A percentile compares a stretch with the other conserved stretches of the same genome.
phyloP scores from a whole-genome alignment of 2,329 filamentous ascomycete species.

The Talaromyces rugulosus region DNA sequence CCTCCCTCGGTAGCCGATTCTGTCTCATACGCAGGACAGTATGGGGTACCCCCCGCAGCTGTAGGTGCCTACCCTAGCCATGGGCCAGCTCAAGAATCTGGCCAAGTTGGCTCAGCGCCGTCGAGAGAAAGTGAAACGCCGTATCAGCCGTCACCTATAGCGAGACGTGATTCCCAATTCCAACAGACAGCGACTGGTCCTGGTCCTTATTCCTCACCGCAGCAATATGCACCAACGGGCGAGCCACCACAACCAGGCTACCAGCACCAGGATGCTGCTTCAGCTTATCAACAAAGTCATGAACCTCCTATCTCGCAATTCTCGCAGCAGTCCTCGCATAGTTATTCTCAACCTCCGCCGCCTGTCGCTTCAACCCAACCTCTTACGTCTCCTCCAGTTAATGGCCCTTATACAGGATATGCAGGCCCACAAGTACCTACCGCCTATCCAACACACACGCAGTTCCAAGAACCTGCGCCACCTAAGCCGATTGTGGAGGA shows the following conservation, averaged over 20 bases:
- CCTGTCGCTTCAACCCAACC: not conserved
- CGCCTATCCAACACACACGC: constrained; percentile 14
- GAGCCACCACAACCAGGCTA: constrained; percentile 9
- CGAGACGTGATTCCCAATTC: constrained; percentile 13
- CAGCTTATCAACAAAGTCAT: constrained; percentile 2
- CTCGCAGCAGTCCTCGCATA: constrained; percentile 17
- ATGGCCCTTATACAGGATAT: constrained; percentile 15
- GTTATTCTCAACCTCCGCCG: constrained; percentile 16
- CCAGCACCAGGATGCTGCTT: constrained; percentile 10
- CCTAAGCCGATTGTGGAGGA: constrained; percentile 25
- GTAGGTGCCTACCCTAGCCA: constrained; percentile 16
- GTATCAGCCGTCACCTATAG: constrained; percentile 10
- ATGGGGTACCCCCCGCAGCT: constrained; percentile 13
- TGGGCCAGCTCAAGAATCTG: constrained; percentile 14
- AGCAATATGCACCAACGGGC: not conserved
- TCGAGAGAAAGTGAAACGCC: constrained; percentile 9
- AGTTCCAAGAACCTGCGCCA: constrained; percentile 19
- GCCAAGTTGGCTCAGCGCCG: constrained; percentile 7
- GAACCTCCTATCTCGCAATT: constrained; percentile 8
- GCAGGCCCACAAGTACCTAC: constrained; percentile 10
- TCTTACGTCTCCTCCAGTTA: constrained; percentile 4
- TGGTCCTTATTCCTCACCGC: not conserved
- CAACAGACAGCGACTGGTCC: constrained; percentile 3
- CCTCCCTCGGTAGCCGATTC: constrained; percentile 17
- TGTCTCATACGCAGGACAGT: constrained; percentile 13